Base-by-base conservation (phyloP, 129 eudicot genomes). In the Chrysanthemum seticuspe region DNA sequence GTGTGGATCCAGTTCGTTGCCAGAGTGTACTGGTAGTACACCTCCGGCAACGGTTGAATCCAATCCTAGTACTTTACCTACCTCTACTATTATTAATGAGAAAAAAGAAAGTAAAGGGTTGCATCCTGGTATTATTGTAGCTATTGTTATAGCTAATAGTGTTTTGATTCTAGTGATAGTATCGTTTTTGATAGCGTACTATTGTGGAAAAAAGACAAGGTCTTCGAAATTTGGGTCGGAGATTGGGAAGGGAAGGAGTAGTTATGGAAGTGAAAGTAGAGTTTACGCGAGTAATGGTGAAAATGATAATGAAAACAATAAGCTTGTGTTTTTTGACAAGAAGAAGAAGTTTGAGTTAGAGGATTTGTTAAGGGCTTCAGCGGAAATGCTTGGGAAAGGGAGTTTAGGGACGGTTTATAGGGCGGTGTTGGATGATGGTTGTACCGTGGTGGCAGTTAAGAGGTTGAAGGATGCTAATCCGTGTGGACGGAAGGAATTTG, bases 371-470 rank as follows among this genome's bases (percentile, higher is more conserved):
- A 68, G 85, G 45, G 99, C 99, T 5, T 94, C 99, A 31, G 99
- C 99, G 6, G 97, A 94, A 77, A 94, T 94, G 99, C 89, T 94
- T 27, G 99, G 99, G 68, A 94, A 94, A 74, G 99, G 99, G 34
- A 87, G 97, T 65, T 62, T 94, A 52, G 99, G 99, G 78, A 94
- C 99, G 64, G 97, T 94, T 31, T 94, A 94, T 67, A 84, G 86
- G 82, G 99, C 99, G 61, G 93, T 90, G 56, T 78, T 94, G 62
- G 99, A 94, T 18, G 97, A 86, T 67, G 97, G 97, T 0, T 66
- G 78, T 58, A 86, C 91, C 49, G 99, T 94, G 83, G 97, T 94
- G 86, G 99, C 99, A 1, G 99, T 94, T 74, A 94, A 94, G 77
- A 83, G 99, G 86, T 62, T 94, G 69, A 94, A 94, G 73, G 99